Evolutionary conservation across 1,139 yeast species (phyloP).

Genomic region (Yamadazyma kanchanaburiensis): DNA sequence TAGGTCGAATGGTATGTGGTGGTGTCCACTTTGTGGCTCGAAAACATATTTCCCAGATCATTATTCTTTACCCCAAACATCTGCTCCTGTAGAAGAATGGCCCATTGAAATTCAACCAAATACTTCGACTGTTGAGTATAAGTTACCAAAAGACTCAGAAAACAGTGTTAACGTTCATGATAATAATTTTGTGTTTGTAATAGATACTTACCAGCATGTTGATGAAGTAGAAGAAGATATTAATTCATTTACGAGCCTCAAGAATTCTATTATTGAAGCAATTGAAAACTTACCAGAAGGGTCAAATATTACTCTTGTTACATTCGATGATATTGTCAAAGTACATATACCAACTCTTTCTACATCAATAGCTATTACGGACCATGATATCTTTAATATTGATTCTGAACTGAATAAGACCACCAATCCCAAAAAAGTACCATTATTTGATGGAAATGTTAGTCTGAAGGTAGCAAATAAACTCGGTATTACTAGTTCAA

Average conservation of each 20-base stretch:
- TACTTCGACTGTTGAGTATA: conserved; percentile 25
- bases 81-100: conserved; percentile 17
- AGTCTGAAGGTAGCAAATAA: conserved; percentile 6
- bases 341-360: conserved; percentile 15
- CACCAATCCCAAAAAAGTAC: conserved; percentile 2
- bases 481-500: conserved; percentile 5
- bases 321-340: conserved; percentile 27
- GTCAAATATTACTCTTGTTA: conserved; percentile 21
- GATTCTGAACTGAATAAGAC: background rate
- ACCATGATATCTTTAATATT: conserved; percentile 3
- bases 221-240: conserved; percentile 17
- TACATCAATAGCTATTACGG: conserved; percentile 4
- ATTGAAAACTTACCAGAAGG: conserved; percentile 20
- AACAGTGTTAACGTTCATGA: conserved; percentile 1
- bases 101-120: conserved; percentile 25
- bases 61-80: conserved; percentile 10
- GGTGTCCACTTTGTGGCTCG: conserved; percentile 37
- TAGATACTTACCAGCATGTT: conserved; percentile 30
- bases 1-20: conserved; percentile 32
- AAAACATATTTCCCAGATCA: conserved; percentile 20
- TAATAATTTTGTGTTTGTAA: conserved; percentile 16
- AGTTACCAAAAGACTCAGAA: conserved; percentile 22
- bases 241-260: conserved; percentile 17
- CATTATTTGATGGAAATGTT: conserved; percentile 7
- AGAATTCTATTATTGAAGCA: conserved; percentile 14